Conservation (phyloP, 176 grass and related monocot genomes). For the Sorghum bicolor region DNA sequence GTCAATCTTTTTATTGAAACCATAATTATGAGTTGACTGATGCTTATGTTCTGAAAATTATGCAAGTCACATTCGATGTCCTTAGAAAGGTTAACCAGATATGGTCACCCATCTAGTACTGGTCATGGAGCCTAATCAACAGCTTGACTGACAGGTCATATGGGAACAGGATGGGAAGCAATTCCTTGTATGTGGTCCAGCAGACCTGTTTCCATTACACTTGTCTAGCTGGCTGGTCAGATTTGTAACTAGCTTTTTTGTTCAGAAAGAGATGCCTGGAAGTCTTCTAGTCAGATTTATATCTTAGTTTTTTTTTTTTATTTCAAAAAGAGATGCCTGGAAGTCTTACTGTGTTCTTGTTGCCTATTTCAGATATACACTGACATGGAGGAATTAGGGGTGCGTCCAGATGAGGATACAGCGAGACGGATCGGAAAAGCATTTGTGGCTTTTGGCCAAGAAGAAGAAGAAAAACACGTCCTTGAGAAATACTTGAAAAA, state of each 20-base stretch:
- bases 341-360: background rate
- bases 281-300: background rate
- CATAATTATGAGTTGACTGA: background rate
- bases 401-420: constrained; percentile 83
- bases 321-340: too few species aligned
- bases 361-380: constrained; percentile 52
- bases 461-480: constrained; percentile 59
- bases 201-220: background rate
- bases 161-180: background rate
- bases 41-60: background rate
- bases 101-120: background rate
- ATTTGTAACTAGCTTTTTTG: background rate
- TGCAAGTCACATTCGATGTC: background rate
- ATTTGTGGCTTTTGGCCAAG: constrained; percentile 47
- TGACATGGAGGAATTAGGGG: constrained; percentile 80
- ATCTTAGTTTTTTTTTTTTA: background rate
- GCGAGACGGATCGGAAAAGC: constrained; percentile 73
- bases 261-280: too few species aligned
- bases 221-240: background rate
- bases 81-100: background rate
- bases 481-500: constrained; percentile 70
- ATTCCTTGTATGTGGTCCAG: background rate
- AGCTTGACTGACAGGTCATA: background rate
- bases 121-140: background rate
- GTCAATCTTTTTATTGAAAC: background rate